These are phyloP conservation scores for Tetradesmus lagerheimii DNA, from an alignment of 139 green algal species.

Conservation along the genomic window DNA sequence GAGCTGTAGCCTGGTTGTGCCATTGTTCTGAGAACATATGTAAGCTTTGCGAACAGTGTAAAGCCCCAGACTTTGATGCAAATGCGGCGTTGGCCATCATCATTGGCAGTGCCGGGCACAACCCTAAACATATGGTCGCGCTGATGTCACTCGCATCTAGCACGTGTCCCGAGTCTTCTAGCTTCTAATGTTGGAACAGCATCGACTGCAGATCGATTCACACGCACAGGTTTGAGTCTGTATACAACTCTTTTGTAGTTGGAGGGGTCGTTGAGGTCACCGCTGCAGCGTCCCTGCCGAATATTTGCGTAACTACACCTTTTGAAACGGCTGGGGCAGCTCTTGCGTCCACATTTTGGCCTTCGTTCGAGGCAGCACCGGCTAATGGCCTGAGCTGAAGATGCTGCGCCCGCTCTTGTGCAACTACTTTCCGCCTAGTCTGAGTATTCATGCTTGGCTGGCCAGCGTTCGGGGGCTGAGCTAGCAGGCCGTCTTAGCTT, in stretches of 20 bases:
- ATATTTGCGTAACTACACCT: not conserved
- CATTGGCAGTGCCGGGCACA: not conserved
- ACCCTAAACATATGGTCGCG: not conserved
- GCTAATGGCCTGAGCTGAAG: not conserved
- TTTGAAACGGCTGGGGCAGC: not conserved
- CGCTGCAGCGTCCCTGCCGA: not conserved
- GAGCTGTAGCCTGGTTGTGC: conserved; percentile 27
- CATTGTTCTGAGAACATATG: not conserved
- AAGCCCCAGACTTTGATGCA: not conserved
- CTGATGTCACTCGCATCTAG: not conserved
- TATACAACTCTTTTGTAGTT: not conserved
- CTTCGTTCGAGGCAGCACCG: not conserved
- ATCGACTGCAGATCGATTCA: not conserved
- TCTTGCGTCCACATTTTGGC: not conserved
- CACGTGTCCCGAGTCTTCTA: not conserved
- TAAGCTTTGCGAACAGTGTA: not conserved
- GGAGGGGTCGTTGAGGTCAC: not conserved
- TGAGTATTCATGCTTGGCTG: not conserved
- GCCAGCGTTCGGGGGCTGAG: not conserved
- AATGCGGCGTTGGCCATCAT: not conserved
- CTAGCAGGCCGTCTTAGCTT: not conserved
- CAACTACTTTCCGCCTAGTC: not conserved
- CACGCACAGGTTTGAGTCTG: not conserved
- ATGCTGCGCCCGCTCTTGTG: not conserved
- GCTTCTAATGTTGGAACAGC: not conserved